Percentiles rank a stretch among this genome's conserved stretches.
These are phyloP conservation scores for Diplodia intermedia DNA, from an alignment of 2,329 filamentous ascomycete species.

Conservation along the genomic window DNA sequence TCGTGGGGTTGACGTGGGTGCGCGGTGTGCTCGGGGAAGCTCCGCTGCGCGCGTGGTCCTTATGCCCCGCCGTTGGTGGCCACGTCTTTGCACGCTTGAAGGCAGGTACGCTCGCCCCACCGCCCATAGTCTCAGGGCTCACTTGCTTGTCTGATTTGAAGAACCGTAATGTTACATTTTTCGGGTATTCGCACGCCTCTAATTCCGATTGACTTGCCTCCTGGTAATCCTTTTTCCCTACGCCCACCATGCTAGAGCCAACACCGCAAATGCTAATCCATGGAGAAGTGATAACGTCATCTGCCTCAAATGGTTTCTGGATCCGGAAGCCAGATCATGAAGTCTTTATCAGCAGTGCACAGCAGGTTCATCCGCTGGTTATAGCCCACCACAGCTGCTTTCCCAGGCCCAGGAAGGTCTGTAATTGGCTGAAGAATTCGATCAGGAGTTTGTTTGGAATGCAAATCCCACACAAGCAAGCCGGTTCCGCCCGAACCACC, in stretches of 20 bases:
- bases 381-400: constrained; percentile 78
- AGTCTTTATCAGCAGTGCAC: constrained; percentile 84
- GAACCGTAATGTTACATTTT: constrained; percentile 8
- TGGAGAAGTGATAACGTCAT: neutral
- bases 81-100: neutral
- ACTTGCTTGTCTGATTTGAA: neutral
- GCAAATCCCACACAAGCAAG: constrained; percentile 84
- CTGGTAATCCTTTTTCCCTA: constrained; percentile 4
- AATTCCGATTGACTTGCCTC: neutral
- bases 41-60: constrained; percentile 2
- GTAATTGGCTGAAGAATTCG: constrained; percentile 68
- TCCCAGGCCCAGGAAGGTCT: constrained; percentile 68
- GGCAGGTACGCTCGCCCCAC: neutral
- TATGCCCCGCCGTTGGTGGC: constrained; percentile 17
- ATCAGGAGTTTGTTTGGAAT: constrained; percentile 60
- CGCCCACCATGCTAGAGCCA: constrained; percentile 9
- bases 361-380: constrained; percentile 94
- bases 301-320: constrained; percentile 41
- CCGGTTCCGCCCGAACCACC: constrained; percentile 72
- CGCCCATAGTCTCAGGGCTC: neutral
- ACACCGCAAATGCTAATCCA: neutral
- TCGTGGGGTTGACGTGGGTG: constrained; percentile 28
- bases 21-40: constrained; percentile 23
- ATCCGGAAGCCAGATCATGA: constrained; percentile 58
- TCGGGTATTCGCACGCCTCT: constrained; percentile 22